A percentile compares a stretch with the other conserved stretches of the same genome.
Evolutionary conservation across 2,329 filamentous ascomycete species (phyloP).

Genomic region (Diaporthe eres): DNA sequence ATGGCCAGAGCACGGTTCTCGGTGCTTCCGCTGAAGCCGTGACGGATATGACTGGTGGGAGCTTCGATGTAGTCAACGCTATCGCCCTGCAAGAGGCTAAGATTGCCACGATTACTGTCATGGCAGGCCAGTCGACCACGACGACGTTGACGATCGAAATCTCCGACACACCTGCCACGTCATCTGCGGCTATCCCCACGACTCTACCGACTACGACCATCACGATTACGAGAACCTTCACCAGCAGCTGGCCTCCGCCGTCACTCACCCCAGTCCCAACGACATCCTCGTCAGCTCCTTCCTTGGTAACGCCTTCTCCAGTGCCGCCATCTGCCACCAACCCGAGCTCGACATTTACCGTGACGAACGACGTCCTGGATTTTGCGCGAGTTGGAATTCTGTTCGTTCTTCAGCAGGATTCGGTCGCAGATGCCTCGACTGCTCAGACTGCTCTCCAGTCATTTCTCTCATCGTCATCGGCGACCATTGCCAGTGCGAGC

Average conservation of each 20-base stretch:
- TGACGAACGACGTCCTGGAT: conserved; percentile 71
- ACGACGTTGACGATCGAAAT: conserved; percentile 51
- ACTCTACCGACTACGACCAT: conserved; percentile 44
- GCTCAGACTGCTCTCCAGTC: conserved; percentile 69
- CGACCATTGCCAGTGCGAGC: conserved; percentile 51
- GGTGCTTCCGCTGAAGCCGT: conserved; percentile 49
- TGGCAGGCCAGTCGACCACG: conserved; percentile 49
- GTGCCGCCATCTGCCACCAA: conserved; percentile 44
- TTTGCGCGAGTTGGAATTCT: conserved; percentile 75
- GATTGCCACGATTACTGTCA: conserved; percentile 52
- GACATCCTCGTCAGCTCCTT: conserved; percentile 44
- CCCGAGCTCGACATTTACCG: conserved; percentile 57
- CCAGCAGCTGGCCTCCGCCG: conserved; percentile 34
- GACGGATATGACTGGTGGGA: conserved; percentile 42
- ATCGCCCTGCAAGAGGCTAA: conserved; percentile 45
- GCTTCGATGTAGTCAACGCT: conserved; percentile 41
- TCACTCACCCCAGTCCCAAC: conserved; percentile 47
- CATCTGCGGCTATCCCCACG: conserved; percentile 38
- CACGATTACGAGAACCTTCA: conserved; percentile 49
- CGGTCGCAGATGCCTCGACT: conserved; percentile 62
- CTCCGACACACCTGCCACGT: conserved; percentile 39
- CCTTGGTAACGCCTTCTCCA: conserved; percentile 38
- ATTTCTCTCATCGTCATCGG: conserved; percentile 63
- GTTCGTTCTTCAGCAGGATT: conserved; percentile 71
- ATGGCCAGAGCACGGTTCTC: conserved; percentile 64